Base-by-base conservation (phyloP, 2,329 filamentous ascomycete genomes). In the Hortaea werneckii region DNA sequence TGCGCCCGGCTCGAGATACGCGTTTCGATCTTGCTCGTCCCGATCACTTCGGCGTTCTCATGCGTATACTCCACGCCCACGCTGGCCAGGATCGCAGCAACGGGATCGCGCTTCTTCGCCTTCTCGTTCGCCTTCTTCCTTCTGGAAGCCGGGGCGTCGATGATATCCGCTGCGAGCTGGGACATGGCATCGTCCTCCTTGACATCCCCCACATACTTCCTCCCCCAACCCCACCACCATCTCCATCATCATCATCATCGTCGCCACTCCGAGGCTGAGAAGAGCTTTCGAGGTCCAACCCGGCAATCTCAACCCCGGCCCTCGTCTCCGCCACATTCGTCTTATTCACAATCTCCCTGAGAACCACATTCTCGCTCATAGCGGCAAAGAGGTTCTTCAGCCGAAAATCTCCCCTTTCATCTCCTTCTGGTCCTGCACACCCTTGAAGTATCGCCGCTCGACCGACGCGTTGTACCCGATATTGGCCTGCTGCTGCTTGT, bases 401-500 rank as follows among this genome's bases (percentile, higher is more conserved):
- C 92, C 92, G 55, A 98, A 98, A 20, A 98, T 87, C 64, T 98
- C 92, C 11, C 92, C 92, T 56, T 90, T 90, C 53, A 89, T 81
- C 28, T 79, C 78, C 26, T 79, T 79, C 54, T 87, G 79, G 50
- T 94, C 83, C 66, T 95, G 90, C 0, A 96, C 87, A 37, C 92
- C 92, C 54, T 84, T 88, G 70, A 98, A 98, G 65, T 98, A 98
- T 1, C 92, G 80, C 3, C 92, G 81, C 65, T 98, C 92, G 5
- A 82, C 84, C 0, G 87, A 94, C 0, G 92, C 92, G 30, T 83
- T 94, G 65, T 98, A 96, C 1, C 87, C 92, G 48, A 98, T 96
- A 59, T 95, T 96, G 27, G 92, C 90, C 67, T 96, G 92, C 59
- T 98, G 92, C 61, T 98, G 92, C 65, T 98, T 98, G 74, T 98